Conservation (phyloP, 2,329 filamentous ascomycete genomes). For the Neonectria faginata region DNA sequence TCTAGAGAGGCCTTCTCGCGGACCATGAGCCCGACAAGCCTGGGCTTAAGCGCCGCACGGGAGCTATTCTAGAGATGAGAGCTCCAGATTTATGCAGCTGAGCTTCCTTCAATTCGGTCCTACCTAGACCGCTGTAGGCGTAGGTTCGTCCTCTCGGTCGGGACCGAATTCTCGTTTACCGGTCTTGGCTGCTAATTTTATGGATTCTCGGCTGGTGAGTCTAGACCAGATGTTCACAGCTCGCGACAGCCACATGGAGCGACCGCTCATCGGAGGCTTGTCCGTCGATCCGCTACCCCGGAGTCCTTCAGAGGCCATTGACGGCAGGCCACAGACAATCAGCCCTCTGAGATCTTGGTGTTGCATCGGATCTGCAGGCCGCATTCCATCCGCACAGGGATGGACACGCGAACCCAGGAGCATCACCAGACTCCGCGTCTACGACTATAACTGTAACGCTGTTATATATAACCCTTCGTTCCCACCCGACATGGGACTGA, state of each 20-base stretch:
- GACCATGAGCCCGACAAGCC: neutral
- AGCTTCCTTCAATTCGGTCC: neutral
- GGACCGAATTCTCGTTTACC: neutral
- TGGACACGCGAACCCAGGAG: slow-evolving; percentile 12
- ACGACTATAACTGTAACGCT: slow-evolving; percentile 6
- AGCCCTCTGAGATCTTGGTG: slow-evolving; percentile 34
- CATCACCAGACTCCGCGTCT: slow-evolving; percentile 7
- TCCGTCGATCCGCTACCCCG: slow-evolving; percentile 38
- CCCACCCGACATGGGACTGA: slow-evolving; percentile 3
- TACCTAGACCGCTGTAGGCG: neutral
- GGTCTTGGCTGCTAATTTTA: neutral
- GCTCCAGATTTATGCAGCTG: neutral
- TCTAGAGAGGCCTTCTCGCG: neutral
- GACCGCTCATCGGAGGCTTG: slow-evolving; percentile 33
- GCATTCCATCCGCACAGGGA: slow-evolving; percentile 35
- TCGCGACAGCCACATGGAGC: slow-evolving; percentile 1
- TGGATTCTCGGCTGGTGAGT: neutral
- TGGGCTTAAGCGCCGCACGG: neutral
- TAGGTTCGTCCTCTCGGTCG: neutral
- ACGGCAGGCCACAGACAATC: neutral
- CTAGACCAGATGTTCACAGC: slow-evolving; percentile 8
- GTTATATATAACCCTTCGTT: slow-evolving; percentile 27
- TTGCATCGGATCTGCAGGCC: slow-evolving; percentile 39
- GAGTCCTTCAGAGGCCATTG: slow-evolving; percentile 1
- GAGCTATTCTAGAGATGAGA: neutral